Evolutionary conservation across 2,329 filamentous ascomycete species (phyloP), one percentile per base, ranked within the genome.

Genomic region (Chrysoporthe deuterocubensis): DNA sequence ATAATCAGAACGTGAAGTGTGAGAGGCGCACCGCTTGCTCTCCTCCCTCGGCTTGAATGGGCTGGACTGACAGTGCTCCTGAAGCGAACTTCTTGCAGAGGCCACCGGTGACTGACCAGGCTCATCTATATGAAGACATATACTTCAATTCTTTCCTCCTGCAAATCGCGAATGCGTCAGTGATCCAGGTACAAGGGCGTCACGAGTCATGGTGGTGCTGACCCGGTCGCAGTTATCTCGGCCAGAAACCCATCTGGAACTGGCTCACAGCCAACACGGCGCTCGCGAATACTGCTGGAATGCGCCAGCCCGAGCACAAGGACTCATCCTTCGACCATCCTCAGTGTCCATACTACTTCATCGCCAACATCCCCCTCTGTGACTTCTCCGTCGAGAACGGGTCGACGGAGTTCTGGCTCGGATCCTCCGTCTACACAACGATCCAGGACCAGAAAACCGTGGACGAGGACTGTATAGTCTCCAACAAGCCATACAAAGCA

Each of bases 131-230:
- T 66, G 73, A 79, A 58, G 79, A 81, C 70, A 72, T 81, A 3
- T 81, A 80, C 70, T 81, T 81, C 73, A 81, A 81, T 68, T 73
- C 77, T 0, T 81, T 79, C 67, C 73, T 81, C 26, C 74, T 80
- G 37, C 79, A 82, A 64, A 64, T 81, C 2, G 77, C 77, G 62
- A 80, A 80, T 68, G 74, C 74, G 77, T 80, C 62, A 68, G 77
- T 74, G 26, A 2, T 21, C 5, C 5, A 16, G 50, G n/a, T 6
- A 18, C 4, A 8, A 16, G 3, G 13, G 18, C n/a, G 21, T 59
- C 6, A 5, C 8, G 34, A 3, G n/a, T 21, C 7, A 7, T 26
- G 16, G 1, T 34, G n/a, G 18, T 14, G 26, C 32, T 56, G n/a
- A 56, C 32, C 46, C 4, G 50, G 18, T 0, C n/a, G 21, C 63